A percentile compares a stretch with the other conserved stretches of the same genome.
Conservation (phyloP, 208 protist genomes). For the Angomonas ambiguus region DNA sequence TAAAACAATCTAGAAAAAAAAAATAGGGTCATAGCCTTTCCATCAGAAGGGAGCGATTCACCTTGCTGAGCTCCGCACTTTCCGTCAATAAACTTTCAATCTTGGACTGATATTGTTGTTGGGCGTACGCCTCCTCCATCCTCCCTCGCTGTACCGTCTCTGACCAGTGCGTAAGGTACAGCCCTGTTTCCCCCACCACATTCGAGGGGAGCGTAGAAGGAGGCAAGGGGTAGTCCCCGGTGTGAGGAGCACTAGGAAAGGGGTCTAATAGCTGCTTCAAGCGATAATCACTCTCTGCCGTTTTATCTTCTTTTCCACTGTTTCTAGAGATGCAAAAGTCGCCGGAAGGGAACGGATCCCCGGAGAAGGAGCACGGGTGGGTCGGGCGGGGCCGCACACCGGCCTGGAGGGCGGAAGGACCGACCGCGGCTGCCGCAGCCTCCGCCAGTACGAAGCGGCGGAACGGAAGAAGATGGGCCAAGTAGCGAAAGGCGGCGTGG, state of each 20-base stretch:
- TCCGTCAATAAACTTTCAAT: neutral
- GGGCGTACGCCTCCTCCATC: neutral
- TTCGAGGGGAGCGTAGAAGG: neutral
- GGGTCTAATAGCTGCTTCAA: neutral
- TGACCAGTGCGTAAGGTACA: neutral
- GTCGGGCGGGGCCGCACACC: neutral
- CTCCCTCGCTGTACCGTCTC: neutral
- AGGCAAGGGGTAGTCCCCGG: neutral
- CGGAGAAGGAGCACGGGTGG: neutral
- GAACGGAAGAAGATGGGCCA: constrained; percentile 67
- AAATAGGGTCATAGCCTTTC: neutral
- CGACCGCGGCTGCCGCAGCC: too few relatives aligned
- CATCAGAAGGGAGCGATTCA: neutral
- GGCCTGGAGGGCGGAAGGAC: constrained; percentile 17
- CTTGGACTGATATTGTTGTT: neutral
- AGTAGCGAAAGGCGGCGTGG: constrained; percentile 58
- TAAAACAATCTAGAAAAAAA: neutral
- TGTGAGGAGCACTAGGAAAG: neutral
- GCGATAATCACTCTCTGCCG: neutral
- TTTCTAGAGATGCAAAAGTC: neutral
- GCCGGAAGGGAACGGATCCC: neutral
- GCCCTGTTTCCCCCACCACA: neutral
- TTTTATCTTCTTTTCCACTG: neutral
- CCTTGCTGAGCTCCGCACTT: neutral
- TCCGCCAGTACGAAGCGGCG: constrained; percentile 33